Evolutionary conservation across 441 rosid genomes (phyloP).

Genomic region (Adansonia madagascariensis): DNA sequence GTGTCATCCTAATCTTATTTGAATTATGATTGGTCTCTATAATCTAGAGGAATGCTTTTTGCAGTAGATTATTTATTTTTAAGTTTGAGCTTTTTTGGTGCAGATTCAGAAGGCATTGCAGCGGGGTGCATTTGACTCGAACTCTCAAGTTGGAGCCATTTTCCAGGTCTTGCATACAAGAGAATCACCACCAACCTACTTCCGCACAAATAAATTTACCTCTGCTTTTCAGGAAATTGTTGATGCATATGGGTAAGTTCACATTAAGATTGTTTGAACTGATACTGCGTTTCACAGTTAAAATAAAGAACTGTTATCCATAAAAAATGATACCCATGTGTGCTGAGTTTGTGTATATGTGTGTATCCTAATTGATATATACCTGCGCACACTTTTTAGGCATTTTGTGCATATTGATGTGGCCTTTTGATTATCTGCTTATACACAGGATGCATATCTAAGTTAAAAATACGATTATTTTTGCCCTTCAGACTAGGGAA

Average conservation of each 20-base stretch:
- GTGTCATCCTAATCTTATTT: neutral
- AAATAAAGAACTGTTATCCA: neutral
- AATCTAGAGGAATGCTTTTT: neutral
- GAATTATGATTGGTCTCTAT: constrained; percentile 8
- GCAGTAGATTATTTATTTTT: constrained; percentile 7
- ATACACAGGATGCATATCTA: neutral
- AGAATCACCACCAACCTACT: constrained; percentile 78
- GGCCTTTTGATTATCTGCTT: neutral
- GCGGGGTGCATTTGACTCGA: constrained; percentile 68
- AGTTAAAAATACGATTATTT: neutral
- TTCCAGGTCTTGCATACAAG: constrained; percentile 64
- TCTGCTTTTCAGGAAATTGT: constrained; percentile 82
- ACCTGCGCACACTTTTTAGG: neutral
- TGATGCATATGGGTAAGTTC: constrained; percentile 82
- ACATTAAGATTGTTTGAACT: constrained; percentile 13
- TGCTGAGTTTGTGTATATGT: neutral
- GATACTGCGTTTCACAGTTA: neutral
- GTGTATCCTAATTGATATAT: constrained; percentile 14
- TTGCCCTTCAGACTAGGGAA: constrained; percentile 3
- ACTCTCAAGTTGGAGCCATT: constrained; percentile 75
- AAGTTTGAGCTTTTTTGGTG: constrained; percentile 33
- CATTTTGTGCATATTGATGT: constrained; percentile 11
- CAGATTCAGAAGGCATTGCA: constrained; percentile 78
- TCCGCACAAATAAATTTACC: constrained; percentile 70
- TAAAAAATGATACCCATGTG: neutral